Conservation (phyloP, 495 filamentous ascomycete genomes). For the Xanthoparmelia taractica region DNA sequence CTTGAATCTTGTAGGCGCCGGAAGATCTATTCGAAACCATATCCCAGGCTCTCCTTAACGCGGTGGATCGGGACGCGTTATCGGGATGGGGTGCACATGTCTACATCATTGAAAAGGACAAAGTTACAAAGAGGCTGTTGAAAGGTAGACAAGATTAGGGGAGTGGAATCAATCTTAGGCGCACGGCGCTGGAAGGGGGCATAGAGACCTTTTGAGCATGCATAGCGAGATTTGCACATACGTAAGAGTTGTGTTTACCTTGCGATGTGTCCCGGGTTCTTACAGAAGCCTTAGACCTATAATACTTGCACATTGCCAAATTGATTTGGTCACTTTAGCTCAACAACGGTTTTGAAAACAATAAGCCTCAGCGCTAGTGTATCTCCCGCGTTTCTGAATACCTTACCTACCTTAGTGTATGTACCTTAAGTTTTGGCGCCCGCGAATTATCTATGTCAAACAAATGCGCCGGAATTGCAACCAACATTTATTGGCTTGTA, state of each 20-base stretch:
- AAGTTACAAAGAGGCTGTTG: slow-evolving; percentile 94
- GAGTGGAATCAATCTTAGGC: background rate
- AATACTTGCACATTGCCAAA: background rate
- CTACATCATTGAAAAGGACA: slow-evolving; percentile 99
- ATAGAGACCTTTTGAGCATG: slow-evolving; percentile 2
- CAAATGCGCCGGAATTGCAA: background rate
- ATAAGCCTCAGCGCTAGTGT: background rate
- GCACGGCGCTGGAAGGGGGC: slow-evolving; percentile 7
- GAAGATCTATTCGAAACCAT: slow-evolving; percentile 98
- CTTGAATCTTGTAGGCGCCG: slow-evolving; percentile 50
- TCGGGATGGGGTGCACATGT: slow-evolving; percentile 98
- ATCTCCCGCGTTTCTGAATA: background rate
- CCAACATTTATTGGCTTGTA: background rate
- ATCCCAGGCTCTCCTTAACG: slow-evolving; percentile 92
- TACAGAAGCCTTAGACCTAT: background rate
- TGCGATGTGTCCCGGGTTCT: background rate
- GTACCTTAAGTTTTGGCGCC: background rate
- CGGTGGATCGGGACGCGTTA: slow-evolving; percentile 90
- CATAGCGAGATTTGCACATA: slow-evolving; percentile 5
- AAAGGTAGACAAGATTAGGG: slow-evolving; percentile 68
- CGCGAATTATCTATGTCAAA: background rate
- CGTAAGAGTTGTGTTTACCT: background rate
- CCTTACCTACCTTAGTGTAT: background rate
- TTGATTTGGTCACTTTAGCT: too few species aligned
- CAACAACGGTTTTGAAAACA: too few species aligned